Conservation (phyloP, 1,139 yeast species). For the Kluyveromyces marxianus region DNA sequence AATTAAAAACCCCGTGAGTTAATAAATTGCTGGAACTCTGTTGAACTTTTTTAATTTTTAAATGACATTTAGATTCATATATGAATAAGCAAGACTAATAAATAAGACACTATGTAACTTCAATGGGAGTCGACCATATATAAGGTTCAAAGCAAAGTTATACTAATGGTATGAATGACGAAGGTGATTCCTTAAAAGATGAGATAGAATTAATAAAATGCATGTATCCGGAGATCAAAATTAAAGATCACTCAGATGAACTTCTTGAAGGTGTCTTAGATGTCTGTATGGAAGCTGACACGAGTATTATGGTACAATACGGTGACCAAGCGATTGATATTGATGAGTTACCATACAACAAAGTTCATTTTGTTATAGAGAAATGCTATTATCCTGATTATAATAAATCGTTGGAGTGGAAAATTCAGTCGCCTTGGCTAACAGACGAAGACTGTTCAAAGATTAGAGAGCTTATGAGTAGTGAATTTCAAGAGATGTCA, state of each 20-base stretch:
- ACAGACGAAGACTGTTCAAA: slow-evolving; percentile 11
- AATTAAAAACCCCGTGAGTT: too few relatives aligned
- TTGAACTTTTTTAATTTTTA: too few relatives aligned
- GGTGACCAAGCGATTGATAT: slow-evolving; percentile 6
- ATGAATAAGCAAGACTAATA: not conserved
- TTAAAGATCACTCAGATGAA: slow-evolving; percentile 12
- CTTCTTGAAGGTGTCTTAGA: slow-evolving; percentile 14
- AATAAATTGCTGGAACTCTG: too few relatives aligned
- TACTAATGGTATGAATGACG: not conserved
- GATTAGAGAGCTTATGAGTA: slow-evolving; percentile 22
- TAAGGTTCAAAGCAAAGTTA: not conserved
- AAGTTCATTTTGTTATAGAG: slow-evolving; percentile 20
- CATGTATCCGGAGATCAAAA: slow-evolving; percentile 43
- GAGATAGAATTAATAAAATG: slow-evolving; percentile 43
- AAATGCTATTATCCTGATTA: slow-evolving; percentile 21
- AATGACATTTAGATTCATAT: not conserved
- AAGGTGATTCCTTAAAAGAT: slow-evolving; percentile 20
- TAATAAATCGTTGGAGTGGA: slow-evolving; percentile 11
- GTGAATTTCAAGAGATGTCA: slow-evolving; percentile 16
- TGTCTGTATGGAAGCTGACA: slow-evolving; percentile 1
- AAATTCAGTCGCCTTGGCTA: slow-evolving; percentile 29
- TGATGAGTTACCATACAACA: slow-evolving; percentile 17
- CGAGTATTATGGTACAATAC: not conserved
- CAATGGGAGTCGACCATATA: not conserved
- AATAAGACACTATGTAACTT: not conserved